A percentile compares a stretch with the other conserved stretches of the same genome.
phyloP scores from a whole-genome alignment of 805 yeast genomes.

The Starmerella kuoi region DNA sequence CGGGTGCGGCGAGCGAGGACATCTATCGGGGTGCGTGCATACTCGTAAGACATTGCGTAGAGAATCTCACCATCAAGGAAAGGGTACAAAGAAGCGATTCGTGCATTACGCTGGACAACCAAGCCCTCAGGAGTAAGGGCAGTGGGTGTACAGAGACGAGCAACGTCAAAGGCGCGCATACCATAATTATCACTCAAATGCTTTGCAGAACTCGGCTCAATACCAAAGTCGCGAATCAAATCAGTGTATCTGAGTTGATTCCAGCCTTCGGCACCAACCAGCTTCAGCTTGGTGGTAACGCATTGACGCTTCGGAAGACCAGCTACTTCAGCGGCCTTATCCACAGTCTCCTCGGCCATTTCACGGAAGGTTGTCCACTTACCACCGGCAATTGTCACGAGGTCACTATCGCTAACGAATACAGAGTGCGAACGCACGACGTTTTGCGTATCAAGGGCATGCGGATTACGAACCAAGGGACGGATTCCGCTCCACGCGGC shows the following conservation, averaged over 20 bases:
- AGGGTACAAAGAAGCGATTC: conserved; percentile 41
- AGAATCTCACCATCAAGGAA: conserved; percentile 75
- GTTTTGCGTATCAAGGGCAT: conserved; percentile 54
- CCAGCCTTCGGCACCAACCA: conserved; percentile 76
- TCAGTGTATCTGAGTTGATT: conserved; percentile 61
- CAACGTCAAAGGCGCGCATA: conserved; percentile 58
- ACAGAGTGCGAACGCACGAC: conserved; percentile 83
- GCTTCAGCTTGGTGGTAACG: conserved; percentile 40
- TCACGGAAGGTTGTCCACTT: conserved; percentile 98
- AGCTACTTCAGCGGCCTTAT: conserved; percentile 41
- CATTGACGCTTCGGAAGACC: conserved; percentile 33
- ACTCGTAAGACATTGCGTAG: conserved; percentile 71
- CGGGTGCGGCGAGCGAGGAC: conserved; percentile 88
- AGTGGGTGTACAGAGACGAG: conserved; percentile 41
- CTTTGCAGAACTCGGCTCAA: conserved; percentile 62
- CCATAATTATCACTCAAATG: conserved; percentile 84
- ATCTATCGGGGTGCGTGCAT: conserved; percentile 77
- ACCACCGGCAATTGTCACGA: conserved; percentile 88
- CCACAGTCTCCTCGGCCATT: conserved; percentile 91
- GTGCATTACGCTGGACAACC: conserved; percentile 36
- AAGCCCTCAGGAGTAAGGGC: conserved; percentile 27
- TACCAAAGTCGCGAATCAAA: conserved; percentile 62
- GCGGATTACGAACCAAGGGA: conserved; percentile 75
- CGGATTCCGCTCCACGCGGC: conserved; percentile 97
- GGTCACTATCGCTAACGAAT: conserved; percentile 56